phyloP scores from a whole-genome alignment of 2,329 filamentous ascomycete species.

The Clathrospora elynae region DNA sequence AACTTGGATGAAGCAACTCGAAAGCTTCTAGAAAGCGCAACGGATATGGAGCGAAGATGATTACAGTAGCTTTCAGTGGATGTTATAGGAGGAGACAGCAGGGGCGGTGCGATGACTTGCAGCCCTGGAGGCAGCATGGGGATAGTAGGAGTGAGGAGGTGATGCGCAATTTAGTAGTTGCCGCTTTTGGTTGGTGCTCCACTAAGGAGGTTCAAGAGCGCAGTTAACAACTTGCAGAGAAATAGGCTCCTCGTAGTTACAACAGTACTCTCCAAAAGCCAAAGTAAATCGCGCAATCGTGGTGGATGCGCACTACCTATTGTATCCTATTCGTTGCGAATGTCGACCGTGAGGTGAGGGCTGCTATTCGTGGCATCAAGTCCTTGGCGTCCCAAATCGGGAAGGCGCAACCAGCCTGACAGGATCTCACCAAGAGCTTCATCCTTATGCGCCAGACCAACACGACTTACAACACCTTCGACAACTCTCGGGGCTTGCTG shows the following conservation, averaged over 20 bases:
- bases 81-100: neutral
- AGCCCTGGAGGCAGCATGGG: neutral
- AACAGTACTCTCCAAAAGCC: neutral
- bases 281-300: too few species aligned
- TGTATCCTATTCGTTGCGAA: constrained; percentile 2
- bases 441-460: constrained; percentile 28
- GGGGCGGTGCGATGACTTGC: neutral
- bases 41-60: too few species aligned
- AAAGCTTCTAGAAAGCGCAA: constrained; percentile 17
- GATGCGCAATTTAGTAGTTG: constrained; percentile 19
- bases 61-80: neutral
- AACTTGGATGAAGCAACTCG: constrained; percentile 28
- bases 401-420: constrained; percentile 18
- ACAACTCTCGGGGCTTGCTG: constrained; percentile 16
- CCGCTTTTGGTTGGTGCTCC: constrained; percentile 25
- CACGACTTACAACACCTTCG: constrained; percentile 28
- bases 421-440: constrained; percentile 28
- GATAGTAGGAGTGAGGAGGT: constrained; percentile 6
- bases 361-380: constrained; percentile 16
- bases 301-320: neutral
- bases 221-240: neutral
- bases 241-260: neutral
- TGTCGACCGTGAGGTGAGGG: constrained; percentile 9
- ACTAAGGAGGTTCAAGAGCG: constrained; percentile 12
- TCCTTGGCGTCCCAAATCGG: constrained; percentile 8